phyloP scores from a whole-genome alignment of 2,329 filamentous ascomycete genomes.

The Hysterium pulicare region DNA sequence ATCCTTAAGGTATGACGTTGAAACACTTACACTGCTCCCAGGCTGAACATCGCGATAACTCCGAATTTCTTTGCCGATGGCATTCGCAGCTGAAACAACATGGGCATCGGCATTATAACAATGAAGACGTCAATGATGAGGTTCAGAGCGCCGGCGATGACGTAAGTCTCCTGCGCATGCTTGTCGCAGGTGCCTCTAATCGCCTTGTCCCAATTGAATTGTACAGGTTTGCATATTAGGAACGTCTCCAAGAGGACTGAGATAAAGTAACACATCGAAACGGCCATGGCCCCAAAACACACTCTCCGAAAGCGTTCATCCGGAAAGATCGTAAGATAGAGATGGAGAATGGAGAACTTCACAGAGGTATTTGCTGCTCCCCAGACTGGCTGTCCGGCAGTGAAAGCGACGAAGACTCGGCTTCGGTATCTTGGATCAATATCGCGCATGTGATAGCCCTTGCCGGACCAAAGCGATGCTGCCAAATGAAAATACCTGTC shows the following conservation, averaged over 20 bases:
- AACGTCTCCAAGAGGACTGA: conserved; percentile 2
- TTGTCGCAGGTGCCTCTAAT: conserved; percentile 1
- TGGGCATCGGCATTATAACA: conserved; percentile 14
- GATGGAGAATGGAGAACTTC: conserved; percentile 14
- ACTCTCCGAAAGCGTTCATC: conserved; percentile 1
- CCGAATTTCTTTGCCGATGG: conserved; percentile 23
- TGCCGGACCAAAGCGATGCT: not conserved
- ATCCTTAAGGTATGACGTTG: not conserved
- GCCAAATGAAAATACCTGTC: not conserved
- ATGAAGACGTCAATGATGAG: conserved; percentile 17
- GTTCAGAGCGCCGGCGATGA: conserved; percentile 12
- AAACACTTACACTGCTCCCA: conserved; percentile 34
- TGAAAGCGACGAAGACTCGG: conserved; percentile 2
- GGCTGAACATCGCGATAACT: conserved; percentile 29
- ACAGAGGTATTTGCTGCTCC: conserved; percentile 7
- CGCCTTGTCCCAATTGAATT: not conserved
- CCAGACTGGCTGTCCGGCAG: conserved; percentile 6
- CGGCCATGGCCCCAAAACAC: not conserved
- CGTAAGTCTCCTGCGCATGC: conserved; percentile 5
- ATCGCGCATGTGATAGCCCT: not conserved
- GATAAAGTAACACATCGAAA: conserved; percentile 2
- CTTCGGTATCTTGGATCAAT: conserved; percentile 1
- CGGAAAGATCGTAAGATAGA: conserved; percentile 16
- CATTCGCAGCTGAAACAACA: conserved; percentile 18
- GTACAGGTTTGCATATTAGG: not conserved